Base-by-base conservation (phyloP, 1,139 yeast genomes). In the Candida tropicalis region DNA sequence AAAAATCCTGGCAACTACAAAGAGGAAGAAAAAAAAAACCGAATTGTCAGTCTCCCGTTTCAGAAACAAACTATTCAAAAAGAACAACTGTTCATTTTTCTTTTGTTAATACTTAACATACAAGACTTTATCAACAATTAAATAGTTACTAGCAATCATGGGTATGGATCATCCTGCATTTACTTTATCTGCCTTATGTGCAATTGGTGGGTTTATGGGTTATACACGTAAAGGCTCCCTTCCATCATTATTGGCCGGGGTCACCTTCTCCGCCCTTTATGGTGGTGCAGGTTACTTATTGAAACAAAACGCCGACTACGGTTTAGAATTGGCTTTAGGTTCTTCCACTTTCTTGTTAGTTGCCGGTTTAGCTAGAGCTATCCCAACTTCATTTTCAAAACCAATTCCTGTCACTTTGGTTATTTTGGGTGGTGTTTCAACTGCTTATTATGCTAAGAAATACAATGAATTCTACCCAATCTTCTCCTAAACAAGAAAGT, bases 191-290 rank as follows among this genome's bases (percentile, higher is more conserved):
- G 89, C 84, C n/a, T 75, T 87, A 48, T 76, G 88, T 57, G 76
- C 86, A 48, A 65, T 79, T 47, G 95, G 96, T 42, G 96, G 95
- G 38, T 51, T 80, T 33, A 77, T 82, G 65, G 95, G 95, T 34
- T 87, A 70, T 63, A 59, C 75, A 47, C 85, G 87, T 53, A 85
- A 85, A 58, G 79, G 84, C 12, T 87, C 96, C 2, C 57, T 84
- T 28, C 95, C 96, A 17, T 89, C 97, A 0, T 73, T 90, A 44
- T 66, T 82, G 36, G 96, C 95, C 2, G 97, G 97, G 25, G 57
- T 84, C 8, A 70, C 84, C 0, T 73, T 89, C 51, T 81, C 95
- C 9, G 73, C 79, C 4, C 62, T 85, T 35, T 91, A 82, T 62
- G 95, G 89, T 16, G 61, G 74, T 45, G 85, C 96, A 1, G 97